These are phyloP conservation scores for Kregervanrija fluxuum DNA, from an alignment of 805 yeast species.

Conservation along the genomic window DNA sequence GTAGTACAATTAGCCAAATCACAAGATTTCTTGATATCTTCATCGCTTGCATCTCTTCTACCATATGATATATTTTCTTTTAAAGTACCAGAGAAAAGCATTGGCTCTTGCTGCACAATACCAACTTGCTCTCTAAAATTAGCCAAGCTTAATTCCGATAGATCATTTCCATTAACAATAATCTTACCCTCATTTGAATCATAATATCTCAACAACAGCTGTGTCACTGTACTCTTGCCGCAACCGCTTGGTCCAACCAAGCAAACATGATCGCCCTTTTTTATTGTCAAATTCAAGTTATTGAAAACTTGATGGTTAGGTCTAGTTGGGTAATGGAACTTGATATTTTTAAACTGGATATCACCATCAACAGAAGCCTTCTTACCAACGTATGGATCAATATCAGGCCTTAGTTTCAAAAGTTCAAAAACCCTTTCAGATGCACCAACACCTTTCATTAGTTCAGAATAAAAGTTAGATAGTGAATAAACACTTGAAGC, in stretches of 20 bases:
- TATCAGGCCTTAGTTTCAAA: conserved; percentile 67
- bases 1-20: conserved; percentile 64
- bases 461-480: conserved; percentile 84
- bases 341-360: conserved; percentile 55
- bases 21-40: conserved; percentile 54
- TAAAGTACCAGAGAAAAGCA: conserved; percentile 78
- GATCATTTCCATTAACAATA: conserved; percentile 54
- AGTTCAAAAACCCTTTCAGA: conserved; percentile 87
- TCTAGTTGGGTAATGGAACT: conserved; percentile 80
- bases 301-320: conserved; percentile 61
- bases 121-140: conserved; percentile 70
- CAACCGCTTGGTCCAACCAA: conserved; percentile 96
- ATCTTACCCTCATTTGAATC: conserved; percentile 67
- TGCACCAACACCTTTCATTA: conserved; percentile 97
- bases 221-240: conserved; percentile 86
- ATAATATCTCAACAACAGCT: conserved; percentile 73
- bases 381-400: conserved; percentile 58
- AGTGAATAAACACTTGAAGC: conserved; percentile 90
- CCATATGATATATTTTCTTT: conserved; percentile 82
- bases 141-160: conserved; percentile 61
- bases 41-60: conserved; percentile 48
- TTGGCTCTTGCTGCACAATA: conserved; percentile 91
- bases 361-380: conserved; percentile 41
- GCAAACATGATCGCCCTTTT: conserved; percentile 83
- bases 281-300: conserved; percentile 50